Evolutionary conservation across 768 basidiomycete species (phyloP).

Genomic region (Cystoderma amianthinum): DNA sequence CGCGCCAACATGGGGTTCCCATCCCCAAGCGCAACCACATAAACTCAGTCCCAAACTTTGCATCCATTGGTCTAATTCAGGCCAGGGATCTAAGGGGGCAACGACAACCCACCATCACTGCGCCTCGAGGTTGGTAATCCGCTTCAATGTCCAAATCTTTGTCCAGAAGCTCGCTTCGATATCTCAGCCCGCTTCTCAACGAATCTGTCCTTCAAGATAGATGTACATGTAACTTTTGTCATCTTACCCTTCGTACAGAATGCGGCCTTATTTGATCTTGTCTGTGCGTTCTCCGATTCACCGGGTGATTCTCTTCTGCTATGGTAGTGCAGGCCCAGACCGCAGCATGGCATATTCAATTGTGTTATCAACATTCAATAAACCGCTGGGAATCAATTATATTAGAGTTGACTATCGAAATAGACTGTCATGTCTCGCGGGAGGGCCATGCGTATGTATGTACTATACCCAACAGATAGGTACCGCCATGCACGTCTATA

Average conservation of each 20-base stretch:
- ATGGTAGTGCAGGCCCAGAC: too few relatives aligned
- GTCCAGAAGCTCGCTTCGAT: not conserved
- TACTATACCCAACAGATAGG: too few relatives aligned
- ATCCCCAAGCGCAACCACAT: not conserved
- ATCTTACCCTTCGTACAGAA: not conserved
- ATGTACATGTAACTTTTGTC: not conserved
- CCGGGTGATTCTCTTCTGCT: slow-evolving; percentile 7
- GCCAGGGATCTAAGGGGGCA: not conserved
- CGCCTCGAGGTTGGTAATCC: not conserved
- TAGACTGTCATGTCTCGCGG: not conserved
- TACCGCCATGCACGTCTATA: too few relatives aligned
- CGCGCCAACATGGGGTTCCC: not conserved
- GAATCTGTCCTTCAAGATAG: too few relatives aligned
- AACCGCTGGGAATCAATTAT: too few relatives aligned
- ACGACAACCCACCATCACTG: not conserved
- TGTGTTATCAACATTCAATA: too few relatives aligned
- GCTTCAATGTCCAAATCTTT: not conserved
- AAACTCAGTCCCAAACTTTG: not conserved
- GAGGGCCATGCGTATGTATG: too few relatives aligned
- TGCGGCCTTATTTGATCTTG: not conserved
- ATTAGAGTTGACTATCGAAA: not conserved
- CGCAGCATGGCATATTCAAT: too few relatives aligned
- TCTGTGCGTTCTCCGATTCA: slow-evolving; percentile 9
- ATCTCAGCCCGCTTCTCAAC: too few relatives aligned
- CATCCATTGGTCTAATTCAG: not conserved